Conservation (phyloP, 768 basidiomycete species). For the Boletellus ananiceps region DNA sequence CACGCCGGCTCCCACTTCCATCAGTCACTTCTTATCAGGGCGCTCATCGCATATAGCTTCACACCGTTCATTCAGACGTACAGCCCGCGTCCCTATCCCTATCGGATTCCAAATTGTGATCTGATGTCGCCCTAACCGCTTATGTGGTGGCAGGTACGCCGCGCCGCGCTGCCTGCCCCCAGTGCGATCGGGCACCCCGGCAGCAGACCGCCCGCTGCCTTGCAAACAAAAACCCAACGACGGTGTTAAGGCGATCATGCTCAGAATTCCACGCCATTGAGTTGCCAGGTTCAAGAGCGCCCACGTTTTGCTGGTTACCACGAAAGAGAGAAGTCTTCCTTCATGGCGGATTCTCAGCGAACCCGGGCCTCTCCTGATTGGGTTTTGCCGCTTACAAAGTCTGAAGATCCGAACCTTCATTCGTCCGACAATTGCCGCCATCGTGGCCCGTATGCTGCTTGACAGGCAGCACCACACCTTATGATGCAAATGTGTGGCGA, state of each 20-base stretch:
- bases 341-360: slow-evolving; percentile 21
- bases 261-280: slow-evolving; percentile 24
- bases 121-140: slow-evolving; percentile 16
- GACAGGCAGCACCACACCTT: slow-evolving; percentile 7
- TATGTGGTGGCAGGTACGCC: slow-evolving; percentile 19
- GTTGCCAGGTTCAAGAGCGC: slow-evolving; percentile 11
- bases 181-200: too few relatives aligned
- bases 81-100: slow-evolving; percentile 29
- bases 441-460: slow-evolving; percentile 1
- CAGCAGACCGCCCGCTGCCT: neutral
- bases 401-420: slow-evolving; percentile 3
- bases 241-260: slow-evolving; percentile 17
- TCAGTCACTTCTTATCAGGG: slow-evolving; percentile 50
- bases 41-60: slow-evolving; percentile 36
- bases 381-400: slow-evolving; percentile 7
- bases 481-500: neutral
- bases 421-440: slow-evolving; percentile 19
- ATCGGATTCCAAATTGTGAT: slow-evolving; percentile 28
- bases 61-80: slow-evolving; percentile 26
- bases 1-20: slow-evolving; percentile 35
- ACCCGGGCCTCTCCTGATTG: slow-evolving; percentile 11
- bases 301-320: slow-evolving; percentile 29
- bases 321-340: slow-evolving; percentile 32
- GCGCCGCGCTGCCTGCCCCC: too few relatives aligned
- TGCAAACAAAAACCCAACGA: slow-evolving; percentile 3